These are phyloP conservation scores for Aureobasidium zeae DNA, from an alignment of 2,329 filamentous ascomycete genomes.

Conservation along the genomic window DNA sequence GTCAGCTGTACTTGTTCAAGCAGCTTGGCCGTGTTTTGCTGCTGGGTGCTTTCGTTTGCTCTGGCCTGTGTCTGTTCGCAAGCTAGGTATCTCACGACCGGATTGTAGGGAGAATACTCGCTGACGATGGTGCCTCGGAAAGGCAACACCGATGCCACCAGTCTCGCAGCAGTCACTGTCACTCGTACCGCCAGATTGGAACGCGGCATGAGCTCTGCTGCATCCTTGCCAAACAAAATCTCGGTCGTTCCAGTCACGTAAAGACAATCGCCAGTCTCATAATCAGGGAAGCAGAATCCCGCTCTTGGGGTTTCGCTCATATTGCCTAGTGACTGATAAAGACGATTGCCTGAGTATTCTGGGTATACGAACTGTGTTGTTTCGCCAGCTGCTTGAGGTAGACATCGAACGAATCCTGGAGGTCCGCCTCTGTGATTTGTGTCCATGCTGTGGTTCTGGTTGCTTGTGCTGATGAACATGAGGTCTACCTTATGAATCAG, in stretches of 20 bases:
- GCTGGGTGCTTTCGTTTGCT: slow-evolving; percentile 4
- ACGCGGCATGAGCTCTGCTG: slow-evolving; percentile 53
- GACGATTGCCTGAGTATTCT: slow-evolving; percentile 74
- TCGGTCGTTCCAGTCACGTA: slow-evolving; percentile 63
- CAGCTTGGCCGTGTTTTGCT: slow-evolving; percentile 44
- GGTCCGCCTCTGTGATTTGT: slow-evolving; percentile 72
- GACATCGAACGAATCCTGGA: slow-evolving; percentile 61
- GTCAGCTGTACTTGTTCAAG: slow-evolving; percentile 52
- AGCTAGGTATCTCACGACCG: slow-evolving; percentile 55
- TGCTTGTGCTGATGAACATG: slow-evolving; percentile 65
- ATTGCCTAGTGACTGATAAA: slow-evolving; percentile 80
- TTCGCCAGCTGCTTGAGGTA: slow-evolving; percentile 42
- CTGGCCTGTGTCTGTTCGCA: slow-evolving; percentile 43
- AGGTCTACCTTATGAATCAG: slow-evolving; percentile 59
- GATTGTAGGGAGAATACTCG: slow-evolving; percentile 69
- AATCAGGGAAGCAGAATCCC: slow-evolving; percentile 66
- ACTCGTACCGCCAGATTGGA: slow-evolving; percentile 66
- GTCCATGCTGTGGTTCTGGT: slow-evolving; percentile 61
- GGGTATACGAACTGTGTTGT: slow-evolving; percentile 59
- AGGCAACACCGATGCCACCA: slow-evolving; percentile 55
- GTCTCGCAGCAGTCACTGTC: slow-evolving; percentile 50
- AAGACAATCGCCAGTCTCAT: slow-evolving; percentile 60
- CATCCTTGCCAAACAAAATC: slow-evolving; percentile 56
- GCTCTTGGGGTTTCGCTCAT: slow-evolving; percentile 56
- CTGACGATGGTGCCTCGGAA: slow-evolving; percentile 55